Conservation (phyloP, 2,329 filamentous ascomycete species). For the Emergomyces orientalis region DNA sequence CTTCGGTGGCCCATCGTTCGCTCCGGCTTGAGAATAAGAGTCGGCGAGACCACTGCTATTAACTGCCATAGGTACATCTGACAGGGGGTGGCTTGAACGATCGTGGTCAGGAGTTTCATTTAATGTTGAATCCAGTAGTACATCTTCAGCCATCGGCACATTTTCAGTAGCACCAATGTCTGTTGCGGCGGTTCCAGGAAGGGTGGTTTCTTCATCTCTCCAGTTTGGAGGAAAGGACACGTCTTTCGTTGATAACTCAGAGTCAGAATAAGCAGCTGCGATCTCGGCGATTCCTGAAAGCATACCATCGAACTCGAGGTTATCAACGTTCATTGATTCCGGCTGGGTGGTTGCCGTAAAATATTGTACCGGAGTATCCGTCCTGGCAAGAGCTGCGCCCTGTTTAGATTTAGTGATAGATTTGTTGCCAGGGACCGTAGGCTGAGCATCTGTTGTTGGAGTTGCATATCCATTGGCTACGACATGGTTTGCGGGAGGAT, state of each 20-base stretch:
- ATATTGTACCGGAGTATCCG: not conserved
- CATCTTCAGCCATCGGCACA: not conserved
- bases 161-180: not conserved
- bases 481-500: not conserved
- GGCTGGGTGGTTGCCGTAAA: not conserved
- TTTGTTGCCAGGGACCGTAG: not conserved
- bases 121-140: not conserved
- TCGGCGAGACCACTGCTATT: not conserved
- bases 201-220: not conserved
- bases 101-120: too few relatives aligned
- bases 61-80: too few relatives aligned
- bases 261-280: not conserved
- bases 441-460: too few relatives aligned
- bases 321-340: not conserved
- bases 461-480: not conserved
- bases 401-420: not conserved
- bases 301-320: not conserved
- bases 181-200: not conserved
- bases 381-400: too few relatives aligned
- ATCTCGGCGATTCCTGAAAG: not conserved
- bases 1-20: not conserved
- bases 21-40: not conserved
- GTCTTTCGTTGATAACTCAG: not conserved
- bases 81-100: too few relatives aligned
- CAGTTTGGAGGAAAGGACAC: not conserved